phyloP scores from a whole-genome alignment of 768 basidiomycete genomes.

The Mycena capillaripes region DNA sequence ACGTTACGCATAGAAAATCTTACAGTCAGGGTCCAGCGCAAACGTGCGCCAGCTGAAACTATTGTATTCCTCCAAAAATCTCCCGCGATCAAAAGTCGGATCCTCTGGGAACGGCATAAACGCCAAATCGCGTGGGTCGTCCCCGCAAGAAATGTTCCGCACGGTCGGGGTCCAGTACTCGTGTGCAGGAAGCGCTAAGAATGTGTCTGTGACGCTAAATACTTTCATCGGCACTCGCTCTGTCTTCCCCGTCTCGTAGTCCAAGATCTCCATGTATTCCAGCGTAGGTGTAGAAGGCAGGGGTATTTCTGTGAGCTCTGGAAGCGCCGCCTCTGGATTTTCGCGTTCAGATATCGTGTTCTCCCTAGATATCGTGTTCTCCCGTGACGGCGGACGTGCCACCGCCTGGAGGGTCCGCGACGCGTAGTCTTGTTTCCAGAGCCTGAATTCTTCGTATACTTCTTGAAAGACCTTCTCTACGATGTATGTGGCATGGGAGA shows the following conservation, averaged over 20 bases:
- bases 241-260: conserved; percentile 30
- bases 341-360: not conserved
- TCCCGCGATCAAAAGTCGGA: conserved; percentile 57
- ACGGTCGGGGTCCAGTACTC: conserved; percentile 68
- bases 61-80: conserved; percentile 58
- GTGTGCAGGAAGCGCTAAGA: conserved; percentile 56
- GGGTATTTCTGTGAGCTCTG: not conserved
- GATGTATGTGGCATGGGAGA: not conserved
- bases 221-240: conserved; percentile 22
- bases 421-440: conserved; percentile 41
- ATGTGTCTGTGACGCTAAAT: conserved; percentile 25
- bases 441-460: conserved; percentile 43
- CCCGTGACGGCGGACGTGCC: conserved; percentile 5
- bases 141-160: conserved; percentile 65
- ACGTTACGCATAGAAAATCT: not conserved
- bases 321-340: not conserved
- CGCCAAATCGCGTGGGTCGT: conserved; percentile 68
- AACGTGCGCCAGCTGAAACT: conserved; percentile 61
- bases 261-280: conserved; percentile 20
- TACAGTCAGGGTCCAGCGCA: conserved; percentile 54
- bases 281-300: not conserved
- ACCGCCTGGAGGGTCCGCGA: conserved; percentile 29
- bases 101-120: conserved; percentile 79
- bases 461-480: conserved; percentile 33
- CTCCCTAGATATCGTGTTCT: too few species aligned